A percentile compares a stretch with the other conserved stretches of the same genome.
phyloP scores from a whole-genome alignment of 495 filamentous ascomycete genomes.

The Aspergillus avenaceus region DNA sequence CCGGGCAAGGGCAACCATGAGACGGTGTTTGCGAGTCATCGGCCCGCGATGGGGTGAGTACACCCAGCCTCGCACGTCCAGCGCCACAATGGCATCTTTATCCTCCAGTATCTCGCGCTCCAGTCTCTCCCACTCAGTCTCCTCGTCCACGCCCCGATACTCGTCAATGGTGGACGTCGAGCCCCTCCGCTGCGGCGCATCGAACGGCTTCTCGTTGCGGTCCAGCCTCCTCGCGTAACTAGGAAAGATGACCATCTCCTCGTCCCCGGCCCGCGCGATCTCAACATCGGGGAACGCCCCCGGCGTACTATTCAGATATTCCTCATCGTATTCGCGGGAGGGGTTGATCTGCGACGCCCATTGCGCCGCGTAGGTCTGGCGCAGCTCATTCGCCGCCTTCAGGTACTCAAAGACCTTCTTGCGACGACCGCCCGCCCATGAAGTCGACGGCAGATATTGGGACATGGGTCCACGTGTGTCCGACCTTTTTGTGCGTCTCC shows the following conservation, averaged over 20 bases:
- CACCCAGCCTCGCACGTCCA: conserved; percentile 93
- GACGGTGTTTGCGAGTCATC: conserved; percentile 81
- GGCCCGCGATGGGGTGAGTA: conserved; percentile 80
- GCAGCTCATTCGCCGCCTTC: conserved; percentile 84
- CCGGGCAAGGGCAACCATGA: conserved; percentile 78
- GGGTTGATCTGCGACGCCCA: conserved; percentile 50
- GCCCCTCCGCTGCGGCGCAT: conserved; percentile 18
- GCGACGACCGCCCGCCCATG: conserved; percentile 58
- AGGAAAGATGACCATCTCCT: conserved; percentile 93
- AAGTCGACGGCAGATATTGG: conserved; percentile 23
- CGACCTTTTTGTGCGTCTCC: conserved; percentile 36
- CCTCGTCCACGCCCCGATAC: conserved; percentile 28
- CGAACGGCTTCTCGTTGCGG: conserved; percentile 16
- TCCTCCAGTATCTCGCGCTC: conserved; percentile 69
- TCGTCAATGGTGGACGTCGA: conserved; percentile 37
- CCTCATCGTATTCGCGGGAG: conserved; percentile 42
- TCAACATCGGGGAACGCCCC: conserved; percentile 78
- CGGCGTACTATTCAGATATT: conserved; percentile 58
- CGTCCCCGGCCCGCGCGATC: conserved; percentile 71
- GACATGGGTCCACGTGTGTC: conserved; percentile 34
- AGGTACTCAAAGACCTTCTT: conserved; percentile 81
- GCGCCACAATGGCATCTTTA: conserved; percentile 75
- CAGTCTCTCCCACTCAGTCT: conserved; percentile 33
- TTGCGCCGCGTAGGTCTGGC: conserved; percentile 70
- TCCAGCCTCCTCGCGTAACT: conserved; percentile 74